phyloP scores from a whole-genome alignment of 345 rosid species.

The Brassica nigra region DNA sequence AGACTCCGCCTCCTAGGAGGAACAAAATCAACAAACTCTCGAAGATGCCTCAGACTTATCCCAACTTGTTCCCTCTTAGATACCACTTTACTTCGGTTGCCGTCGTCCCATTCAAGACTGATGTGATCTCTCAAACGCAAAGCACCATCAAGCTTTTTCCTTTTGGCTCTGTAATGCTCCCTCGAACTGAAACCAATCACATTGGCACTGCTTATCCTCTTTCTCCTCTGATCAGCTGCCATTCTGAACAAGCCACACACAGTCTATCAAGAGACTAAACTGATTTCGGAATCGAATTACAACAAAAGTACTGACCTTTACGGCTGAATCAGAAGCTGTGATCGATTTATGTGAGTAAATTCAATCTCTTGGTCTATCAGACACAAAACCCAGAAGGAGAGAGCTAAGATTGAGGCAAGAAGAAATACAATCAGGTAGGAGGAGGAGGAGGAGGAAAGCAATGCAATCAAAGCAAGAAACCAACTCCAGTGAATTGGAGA shows the following conservation, averaged over 20 bases:
- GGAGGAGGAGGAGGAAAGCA: not conserved
- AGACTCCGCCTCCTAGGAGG: conserved; percentile 42
- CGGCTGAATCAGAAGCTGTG: conserved; percentile 28
- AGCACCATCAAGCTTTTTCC: conserved; percentile 57
- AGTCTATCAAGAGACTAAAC: not conserved
- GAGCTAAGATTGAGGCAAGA: conserved; percentile 7
- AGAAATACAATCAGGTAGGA: conserved; percentile 2
- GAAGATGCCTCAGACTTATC: conserved; percentile 62
- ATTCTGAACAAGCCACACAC: conserved; percentile 40
- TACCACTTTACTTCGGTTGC: conserved; percentile 56
- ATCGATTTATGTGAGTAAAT: no score
- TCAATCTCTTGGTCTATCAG: conserved; percentile 17
- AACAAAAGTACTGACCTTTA: not conserved
- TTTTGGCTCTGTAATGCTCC: conserved; percentile 67
- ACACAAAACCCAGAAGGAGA: conserved; percentile 8
- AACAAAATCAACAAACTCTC: conserved; percentile 52
- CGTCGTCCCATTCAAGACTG: conserved; percentile 72
- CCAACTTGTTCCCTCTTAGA: conserved; percentile 91
- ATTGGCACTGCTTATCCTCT: conserved; percentile 65
- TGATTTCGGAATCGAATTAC: conserved; percentile 5
- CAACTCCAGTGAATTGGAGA: conserved; percentile 18
- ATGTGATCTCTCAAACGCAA: conserved; percentile 62
- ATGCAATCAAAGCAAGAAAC: conserved; percentile 20
- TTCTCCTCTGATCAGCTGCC: conserved; percentile 90
- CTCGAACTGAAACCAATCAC: conserved; percentile 53